Evolutionary conservation across 2,329 filamentous ascomycete genomes (phyloP).

Genomic region (Penicillium olsonii): DNA sequence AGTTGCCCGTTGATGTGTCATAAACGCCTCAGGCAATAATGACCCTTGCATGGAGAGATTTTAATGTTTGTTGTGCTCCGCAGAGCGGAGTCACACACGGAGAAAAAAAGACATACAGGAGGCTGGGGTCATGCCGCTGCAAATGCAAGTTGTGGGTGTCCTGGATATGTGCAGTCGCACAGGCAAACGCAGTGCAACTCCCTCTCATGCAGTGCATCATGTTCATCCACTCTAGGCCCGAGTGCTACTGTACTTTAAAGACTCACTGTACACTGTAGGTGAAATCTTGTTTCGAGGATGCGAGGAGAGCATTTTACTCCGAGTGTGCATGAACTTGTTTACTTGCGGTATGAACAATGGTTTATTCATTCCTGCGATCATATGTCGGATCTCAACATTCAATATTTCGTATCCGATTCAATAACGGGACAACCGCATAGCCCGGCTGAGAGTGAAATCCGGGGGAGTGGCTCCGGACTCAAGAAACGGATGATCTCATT

Average conservation of each 20-base stretch:
- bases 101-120: constrained; percentile 20
- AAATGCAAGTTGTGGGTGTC: constrained; percentile 2
- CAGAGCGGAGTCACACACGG: constrained; percentile 15
- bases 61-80: constrained; percentile 3
- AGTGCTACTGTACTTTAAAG: background rate
- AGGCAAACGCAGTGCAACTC: background rate
- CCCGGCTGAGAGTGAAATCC: constrained; percentile 21
- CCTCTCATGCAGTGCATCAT: background rate
- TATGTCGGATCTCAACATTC: no score
- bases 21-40: background rate
- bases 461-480: constrained; percentile 19
- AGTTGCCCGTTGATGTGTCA: background rate
- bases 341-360: background rate
- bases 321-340: background rate
- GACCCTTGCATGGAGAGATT: constrained; percentile 11
- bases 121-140: constrained; percentile 11
- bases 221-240: background rate
- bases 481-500: constrained; percentile 1
- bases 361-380: no score
- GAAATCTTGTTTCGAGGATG: background rate
- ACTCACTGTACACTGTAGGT: background rate
- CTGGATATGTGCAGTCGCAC: constrained; percentile 4
- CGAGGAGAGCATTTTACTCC: background rate
- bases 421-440: background rate
- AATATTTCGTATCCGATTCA: background rate